phyloP scores from a whole-genome alignment of 306 rosid species.

The Dryas octopetala region DNA sequence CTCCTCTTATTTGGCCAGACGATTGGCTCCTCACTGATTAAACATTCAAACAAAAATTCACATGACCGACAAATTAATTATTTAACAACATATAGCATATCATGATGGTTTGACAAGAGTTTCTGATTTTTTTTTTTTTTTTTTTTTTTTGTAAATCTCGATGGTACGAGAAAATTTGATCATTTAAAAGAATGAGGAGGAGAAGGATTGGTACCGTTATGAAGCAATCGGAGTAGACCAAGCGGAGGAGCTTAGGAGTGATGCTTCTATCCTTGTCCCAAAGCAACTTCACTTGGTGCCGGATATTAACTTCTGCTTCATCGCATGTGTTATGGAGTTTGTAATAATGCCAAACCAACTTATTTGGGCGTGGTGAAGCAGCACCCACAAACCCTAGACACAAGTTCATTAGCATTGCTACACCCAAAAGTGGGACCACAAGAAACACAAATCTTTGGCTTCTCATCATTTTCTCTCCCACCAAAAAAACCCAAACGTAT shows the following conservation, averaged over 20 bases:
- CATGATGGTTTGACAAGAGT: neutral
- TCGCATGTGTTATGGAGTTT: slow-evolving; percentile 39
- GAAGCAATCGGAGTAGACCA: slow-evolving; percentile 72
- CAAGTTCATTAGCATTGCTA: slow-evolving; percentile 33
- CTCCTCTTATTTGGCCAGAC: too few species aligned
- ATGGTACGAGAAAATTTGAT: neutral
- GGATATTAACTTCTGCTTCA: slow-evolving; percentile 49
- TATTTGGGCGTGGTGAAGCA: slow-evolving; percentile 24
- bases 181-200: neutral
- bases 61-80: too few species aligned
- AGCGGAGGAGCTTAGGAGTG: slow-evolving; percentile 60
- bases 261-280: slow-evolving; percentile 51
- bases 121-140: neutral
- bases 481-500: slow-evolving; percentile 3
- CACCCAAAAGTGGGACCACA: slow-evolving; percentile 24
- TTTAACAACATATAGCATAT: too few species aligned
- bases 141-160: too few species aligned
- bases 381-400: slow-evolving; percentile 28
- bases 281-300: slow-evolving; percentile 45
- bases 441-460: slow-evolving; percentile 15
- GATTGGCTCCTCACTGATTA: too few species aligned
- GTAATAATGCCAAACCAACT: slow-evolving; percentile 66
- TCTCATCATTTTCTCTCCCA: slow-evolving; percentile 33
- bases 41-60: too few species aligned
- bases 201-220: slow-evolving; percentile 37